These are phyloP conservation scores for Cryomyces minteri DNA, from an alignment of 495 filamentous ascomycete species.

Conservation along the genomic window DNA sequence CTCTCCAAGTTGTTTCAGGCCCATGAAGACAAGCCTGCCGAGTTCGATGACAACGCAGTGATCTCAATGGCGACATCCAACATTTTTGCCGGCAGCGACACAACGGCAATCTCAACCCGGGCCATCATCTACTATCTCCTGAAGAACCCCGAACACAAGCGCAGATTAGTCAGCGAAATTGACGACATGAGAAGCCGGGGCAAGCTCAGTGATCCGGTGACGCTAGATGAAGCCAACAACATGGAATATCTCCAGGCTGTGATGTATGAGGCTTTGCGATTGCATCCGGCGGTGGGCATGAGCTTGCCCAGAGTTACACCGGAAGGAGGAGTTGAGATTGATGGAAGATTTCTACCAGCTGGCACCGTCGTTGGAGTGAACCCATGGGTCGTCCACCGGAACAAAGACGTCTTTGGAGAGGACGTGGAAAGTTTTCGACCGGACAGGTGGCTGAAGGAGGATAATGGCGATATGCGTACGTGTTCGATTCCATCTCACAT, in stretches of 20 bases:
- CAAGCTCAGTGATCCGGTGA: conserved; percentile 8
- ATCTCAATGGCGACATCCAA: conserved; percentile 14
- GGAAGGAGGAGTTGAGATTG: conserved; percentile 8
- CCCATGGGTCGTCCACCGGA: conserved; percentile 16
- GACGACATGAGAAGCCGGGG: conserved; percentile 2
- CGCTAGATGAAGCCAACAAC: conserved; percentile 8
- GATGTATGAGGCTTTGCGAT: conserved; percentile 15
- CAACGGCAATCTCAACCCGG: conserved; percentile 15
- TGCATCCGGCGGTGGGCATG: conserved; percentile 17
- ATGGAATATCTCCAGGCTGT: conserved; percentile 19
- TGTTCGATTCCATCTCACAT: background rate
- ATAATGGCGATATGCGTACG: conserved; percentile 9
- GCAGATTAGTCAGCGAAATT: conserved; percentile 12
- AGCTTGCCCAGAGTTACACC: conserved; percentile 12
- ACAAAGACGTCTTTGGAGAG: conserved; percentile 10
- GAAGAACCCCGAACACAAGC: conserved; percentile 11
- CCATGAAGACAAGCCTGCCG: conserved; percentile 12
- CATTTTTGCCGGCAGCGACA: conserved; percentile 16
- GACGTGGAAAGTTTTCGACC: conserved; percentile 13
- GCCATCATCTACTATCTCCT: conserved; percentile 18
- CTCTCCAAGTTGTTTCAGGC: conserved; percentile 11
- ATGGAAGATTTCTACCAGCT: conserved; percentile 10
- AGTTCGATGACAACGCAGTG: conserved; percentile 11
- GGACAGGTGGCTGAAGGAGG: conserved; percentile 9
- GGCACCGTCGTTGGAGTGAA: conserved; percentile 12